A percentile compares a stretch with the other conserved stretches of the same genome.
Evolutionary conservation across 495 filamentous ascomycete species (phyloP).

Genomic region (Penicillium canariense): DNA sequence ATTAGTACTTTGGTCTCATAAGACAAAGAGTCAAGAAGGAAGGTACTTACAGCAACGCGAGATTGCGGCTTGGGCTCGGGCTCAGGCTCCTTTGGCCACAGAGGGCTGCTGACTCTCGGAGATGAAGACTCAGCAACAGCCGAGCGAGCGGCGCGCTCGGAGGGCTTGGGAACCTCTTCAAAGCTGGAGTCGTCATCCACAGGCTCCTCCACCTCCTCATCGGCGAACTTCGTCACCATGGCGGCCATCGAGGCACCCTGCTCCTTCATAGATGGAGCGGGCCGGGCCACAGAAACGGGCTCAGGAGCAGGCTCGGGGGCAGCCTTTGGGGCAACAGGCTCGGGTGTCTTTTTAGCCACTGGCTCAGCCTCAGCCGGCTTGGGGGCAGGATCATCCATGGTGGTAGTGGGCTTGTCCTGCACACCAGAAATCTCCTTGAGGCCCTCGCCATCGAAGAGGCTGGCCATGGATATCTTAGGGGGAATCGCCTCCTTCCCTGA

Average conservation of each 20-base stretch:
- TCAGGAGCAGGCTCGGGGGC: constrained; percentile 38
- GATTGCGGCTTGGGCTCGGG: constrained; percentile 18
- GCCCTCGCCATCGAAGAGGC: constrained; percentile 79
- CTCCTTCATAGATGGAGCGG: constrained; percentile 70
- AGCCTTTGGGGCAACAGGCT: constrained; percentile 46
- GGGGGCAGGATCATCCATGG: constrained; percentile 40
- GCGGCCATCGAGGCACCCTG: constrained; percentile 81
- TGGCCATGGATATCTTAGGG: constrained; percentile 89
- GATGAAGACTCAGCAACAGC: constrained; percentile 27
- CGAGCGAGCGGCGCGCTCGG: constrained; percentile 45
- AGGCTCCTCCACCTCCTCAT: constrained; percentile 59
- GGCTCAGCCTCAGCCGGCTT: constrained; percentile 51
- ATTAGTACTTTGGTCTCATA: constrained; percentile 9
- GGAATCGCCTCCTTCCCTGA: constrained; percentile 78
- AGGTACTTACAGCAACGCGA: constrained; percentile 3
- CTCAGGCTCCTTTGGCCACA: constrained; percentile 36
- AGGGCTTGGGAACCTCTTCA: constrained; percentile 71
- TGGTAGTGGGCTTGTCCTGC: constrained; percentile 60
- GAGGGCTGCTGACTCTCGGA: constrained; percentile 35
- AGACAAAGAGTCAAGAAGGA: background rate
- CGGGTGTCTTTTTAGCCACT: constrained; percentile 44
- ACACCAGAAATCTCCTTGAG: constrained; percentile 67
- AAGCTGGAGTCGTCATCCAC: constrained; percentile 74
- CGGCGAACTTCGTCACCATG: constrained; percentile 81
- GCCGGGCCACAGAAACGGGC: constrained; percentile 45